Evolutionary conservation across 768 basidiomycete species (phyloP).

Genomic region (Cyclocybe cylindracea): DNA sequence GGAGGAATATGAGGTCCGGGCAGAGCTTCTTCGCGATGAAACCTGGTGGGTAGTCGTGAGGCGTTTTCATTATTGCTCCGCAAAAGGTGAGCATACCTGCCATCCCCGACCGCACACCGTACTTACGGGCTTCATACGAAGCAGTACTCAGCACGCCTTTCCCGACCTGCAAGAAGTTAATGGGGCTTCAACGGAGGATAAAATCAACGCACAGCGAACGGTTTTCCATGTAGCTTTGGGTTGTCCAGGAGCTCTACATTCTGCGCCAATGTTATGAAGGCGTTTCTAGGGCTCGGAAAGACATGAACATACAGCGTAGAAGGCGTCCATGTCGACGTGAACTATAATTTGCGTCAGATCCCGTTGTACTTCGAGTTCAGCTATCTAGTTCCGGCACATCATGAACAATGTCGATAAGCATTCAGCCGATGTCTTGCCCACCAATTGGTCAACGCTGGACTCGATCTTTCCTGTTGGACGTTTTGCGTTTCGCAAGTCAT

Average conservation of each 20-base stretch:
- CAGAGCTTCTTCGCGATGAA: slow-evolving; percentile 95
- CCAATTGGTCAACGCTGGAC: slow-evolving; percentile 65
- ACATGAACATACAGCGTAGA: slow-evolving; percentile 57
- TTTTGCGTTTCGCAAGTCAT: slow-evolving; percentile 11
- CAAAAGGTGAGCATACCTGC: slow-evolving; percentile 51
- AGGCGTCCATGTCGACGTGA: slow-evolving; percentile 96
- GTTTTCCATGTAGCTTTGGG: slow-evolving; percentile 64
- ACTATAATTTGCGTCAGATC: slow-evolving; percentile 86
- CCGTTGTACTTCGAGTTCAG: slow-evolving; percentile 69
- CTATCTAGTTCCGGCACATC: slow-evolving; percentile 41
- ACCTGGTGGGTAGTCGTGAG: slow-evolving; percentile 38
- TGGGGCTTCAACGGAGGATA: slow-evolving; percentile 13
- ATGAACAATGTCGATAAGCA: not conserved
- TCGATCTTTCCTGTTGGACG: slow-evolving; percentile 55
- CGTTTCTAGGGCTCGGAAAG: not conserved
- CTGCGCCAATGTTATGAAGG: slow-evolving; percentile 19
- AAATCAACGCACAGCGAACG: slow-evolving; percentile 59
- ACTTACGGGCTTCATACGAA: slow-evolving; percentile 90
- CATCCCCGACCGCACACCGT: slow-evolving; percentile 93
- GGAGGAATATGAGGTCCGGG: slow-evolving; percentile 78
- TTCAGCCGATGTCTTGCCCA: slow-evolving; percentile 24
- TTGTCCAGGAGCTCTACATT: slow-evolving; percentile 74
- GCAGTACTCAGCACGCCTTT: slow-evolving; percentile 86
- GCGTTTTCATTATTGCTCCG: too few relatives aligned
- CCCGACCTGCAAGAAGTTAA: slow-evolving; percentile 56